Evolutionary conservation across 108 stramenopile genomes (phyloP).

Genomic region (Cylindrotheca closterium): DNA sequence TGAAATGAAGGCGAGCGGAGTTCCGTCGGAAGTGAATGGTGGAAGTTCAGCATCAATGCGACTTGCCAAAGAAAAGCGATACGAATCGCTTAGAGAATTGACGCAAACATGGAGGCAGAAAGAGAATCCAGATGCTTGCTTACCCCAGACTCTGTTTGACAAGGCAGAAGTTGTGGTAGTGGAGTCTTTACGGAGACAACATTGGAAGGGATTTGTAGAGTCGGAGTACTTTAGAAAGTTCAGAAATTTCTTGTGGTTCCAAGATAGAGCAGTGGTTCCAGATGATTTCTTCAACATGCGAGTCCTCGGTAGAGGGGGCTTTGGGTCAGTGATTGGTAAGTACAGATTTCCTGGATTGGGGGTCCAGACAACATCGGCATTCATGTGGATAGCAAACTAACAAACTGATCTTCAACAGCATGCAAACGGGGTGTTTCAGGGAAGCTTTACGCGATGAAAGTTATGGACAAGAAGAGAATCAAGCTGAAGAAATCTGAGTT

Average conservation of each 20-base stretch:
- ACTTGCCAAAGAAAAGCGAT: conserved; percentile 21
- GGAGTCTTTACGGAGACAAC: conserved; percentile 51
- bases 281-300: conserved; percentile 95
- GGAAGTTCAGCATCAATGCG: not conserved
- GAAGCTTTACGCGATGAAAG: conserved; percentile 97
- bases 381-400: not conserved
- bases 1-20: not conserved
- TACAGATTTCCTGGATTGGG: no score
- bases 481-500: conserved; percentile 90
- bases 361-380: not conserved
- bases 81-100: conserved; percentile 19
- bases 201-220: conserved; percentile 60
- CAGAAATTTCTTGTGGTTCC: conserved; percentile 75
- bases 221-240: conserved; percentile 56
- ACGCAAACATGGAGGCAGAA: conserved; percentile 13
- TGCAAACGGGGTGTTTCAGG: conserved; percentile 95
- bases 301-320: conserved; percentile 91
- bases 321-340: conserved; percentile 92
- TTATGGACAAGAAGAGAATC: conserved; percentile 95
- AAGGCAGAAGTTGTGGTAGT: conserved; percentile 61
- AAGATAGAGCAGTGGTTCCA: conserved; percentile 70
- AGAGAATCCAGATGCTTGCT: conserved; percentile 4
- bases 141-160: conserved; percentile 61
- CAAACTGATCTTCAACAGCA: conserved; percentile 36
- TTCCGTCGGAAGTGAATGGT: not conserved